Base-by-base conservation (phyloP, 2,329 filamentous ascomycete species). In the Pseudocercospora fuligena region DNA sequence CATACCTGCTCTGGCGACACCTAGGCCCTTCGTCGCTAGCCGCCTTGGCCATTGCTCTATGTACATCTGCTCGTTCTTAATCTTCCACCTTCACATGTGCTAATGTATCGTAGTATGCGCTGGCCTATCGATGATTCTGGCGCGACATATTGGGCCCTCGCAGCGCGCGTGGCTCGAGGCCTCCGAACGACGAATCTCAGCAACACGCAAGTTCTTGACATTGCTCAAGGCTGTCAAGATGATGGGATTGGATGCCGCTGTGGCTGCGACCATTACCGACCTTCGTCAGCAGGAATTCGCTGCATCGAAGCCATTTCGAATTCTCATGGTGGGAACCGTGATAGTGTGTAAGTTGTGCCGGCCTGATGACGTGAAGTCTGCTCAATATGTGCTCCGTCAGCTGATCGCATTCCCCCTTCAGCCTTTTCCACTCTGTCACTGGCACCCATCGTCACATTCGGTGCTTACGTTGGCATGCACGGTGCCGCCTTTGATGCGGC, bases 1-100 rank as follows among this genome's bases (percentile, higher is more conserved):
- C 53, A 29, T 57, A 29, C 16, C 53, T 57, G 53, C 53, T 57
- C 25, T 57, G 53, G 53, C 19, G 53, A 57, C 53, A 57, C 9
- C 53, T 57, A 25, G 53, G 53, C 53, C 53, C 25, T 11, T 57
- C 53, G 5, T 57, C 19, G 19, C 25, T 57, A 29, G 25, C 53
- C 19, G 25, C 53, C 25, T n/a, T 57, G 53, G 53, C 53, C 19
- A 57, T 57, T 25, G 53, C 53, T 25, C 53, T 57, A 12, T 5
- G 53, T 57, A 57, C 16, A 29, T 25, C 25, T 5, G 5, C 16
- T n/a, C 21, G 5, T 57, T 27, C 31, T 12, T 33, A 12, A 33
- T 33, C 31, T 33, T 8, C 31, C 31, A 29, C 9, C 31, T 33
- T 33, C 31, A 12, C 31, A 33, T 12, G 9, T 33, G 31, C 31